Conservation (phyloP, 345 rosid species). For the Lenwebbia sp. region DNA sequence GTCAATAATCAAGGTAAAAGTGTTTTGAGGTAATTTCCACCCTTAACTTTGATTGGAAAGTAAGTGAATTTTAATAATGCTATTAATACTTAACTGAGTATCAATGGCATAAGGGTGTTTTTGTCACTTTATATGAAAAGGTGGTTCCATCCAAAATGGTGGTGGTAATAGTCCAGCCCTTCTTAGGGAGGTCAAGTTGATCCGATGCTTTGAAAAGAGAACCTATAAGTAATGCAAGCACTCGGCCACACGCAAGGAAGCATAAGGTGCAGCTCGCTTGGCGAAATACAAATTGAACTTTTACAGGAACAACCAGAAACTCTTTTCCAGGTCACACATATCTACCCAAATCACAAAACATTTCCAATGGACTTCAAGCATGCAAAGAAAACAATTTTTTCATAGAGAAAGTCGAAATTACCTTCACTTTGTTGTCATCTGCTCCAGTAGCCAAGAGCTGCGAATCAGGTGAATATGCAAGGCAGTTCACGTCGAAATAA, state of each 20-base stretch:
- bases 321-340: background rate
- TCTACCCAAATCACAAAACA: background rate
- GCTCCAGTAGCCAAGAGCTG: conserved; percentile 96
- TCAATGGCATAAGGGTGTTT: background rate
- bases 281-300: background rate
- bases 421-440: conserved; percentile 98
- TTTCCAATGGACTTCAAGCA: background rate
- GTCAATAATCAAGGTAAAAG: background rate
- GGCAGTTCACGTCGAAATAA: conserved; percentile 81
- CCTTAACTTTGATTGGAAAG: background rate
- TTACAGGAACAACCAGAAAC: background rate
- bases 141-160: background rate
- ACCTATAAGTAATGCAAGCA: background rate
- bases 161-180: background rate
- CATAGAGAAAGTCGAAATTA: conserved; percentile 2
- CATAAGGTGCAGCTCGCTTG: background rate
- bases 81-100: background rate
- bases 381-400: background rate
- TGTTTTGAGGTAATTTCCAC: background rate
- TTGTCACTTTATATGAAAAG: background rate
- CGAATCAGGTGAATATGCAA: conserved; percentile 87
- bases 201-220: background rate
- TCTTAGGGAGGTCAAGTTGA: background rate
- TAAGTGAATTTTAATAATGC: background rate
- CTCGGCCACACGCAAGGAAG: background rate